Evolutionary conservation across 192 early-diverging fungal genomes (phyloP).

Genomic region (Coemansia sp.): DNA sequence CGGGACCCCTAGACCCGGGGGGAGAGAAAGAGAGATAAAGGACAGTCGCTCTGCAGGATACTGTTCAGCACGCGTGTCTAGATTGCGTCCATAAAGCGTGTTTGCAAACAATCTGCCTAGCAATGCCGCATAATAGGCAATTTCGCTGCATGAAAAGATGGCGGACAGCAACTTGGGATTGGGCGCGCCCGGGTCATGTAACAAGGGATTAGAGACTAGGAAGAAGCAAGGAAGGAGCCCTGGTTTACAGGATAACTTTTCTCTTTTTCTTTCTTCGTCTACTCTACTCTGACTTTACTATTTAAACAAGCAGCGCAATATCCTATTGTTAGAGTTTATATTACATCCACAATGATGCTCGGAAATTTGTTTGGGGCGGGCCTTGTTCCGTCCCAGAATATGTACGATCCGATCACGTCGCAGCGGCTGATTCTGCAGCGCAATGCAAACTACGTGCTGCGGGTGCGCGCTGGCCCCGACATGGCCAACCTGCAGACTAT

Average conservation of each 20-base stretch:
- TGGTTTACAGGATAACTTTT: not conserved
- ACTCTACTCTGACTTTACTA: no score
- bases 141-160: not conserved
- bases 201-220: slow-evolving; percentile 1
- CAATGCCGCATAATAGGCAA: not conserved
- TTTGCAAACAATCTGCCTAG: not conserved
- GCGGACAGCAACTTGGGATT: not conserved
- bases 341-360: no score
- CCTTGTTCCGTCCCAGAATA: slow-evolving; percentile 36
- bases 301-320: not conserved
- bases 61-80: not conserved
- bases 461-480: slow-evolving; percentile 48
- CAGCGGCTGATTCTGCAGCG: slow-evolving; percentile 48
- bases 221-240: not conserved
- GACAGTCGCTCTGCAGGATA: no score
- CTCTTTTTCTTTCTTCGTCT: not conserved
- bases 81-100: not conserved
- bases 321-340: not conserved
- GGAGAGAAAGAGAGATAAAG: no score
- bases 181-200: no score
- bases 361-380: slow-evolving; percentile 46
- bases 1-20: not conserved
- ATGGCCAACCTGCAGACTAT: slow-evolving; percentile 38
- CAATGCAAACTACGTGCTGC: slow-evolving; percentile 52
- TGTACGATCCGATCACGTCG: slow-evolving; percentile 45